Percentiles rank a stretch among this genome's conserved stretches.
Conservation (phyloP, 2,329 filamentous ascomycete species). For the Alternaria metachromatica region DNA sequence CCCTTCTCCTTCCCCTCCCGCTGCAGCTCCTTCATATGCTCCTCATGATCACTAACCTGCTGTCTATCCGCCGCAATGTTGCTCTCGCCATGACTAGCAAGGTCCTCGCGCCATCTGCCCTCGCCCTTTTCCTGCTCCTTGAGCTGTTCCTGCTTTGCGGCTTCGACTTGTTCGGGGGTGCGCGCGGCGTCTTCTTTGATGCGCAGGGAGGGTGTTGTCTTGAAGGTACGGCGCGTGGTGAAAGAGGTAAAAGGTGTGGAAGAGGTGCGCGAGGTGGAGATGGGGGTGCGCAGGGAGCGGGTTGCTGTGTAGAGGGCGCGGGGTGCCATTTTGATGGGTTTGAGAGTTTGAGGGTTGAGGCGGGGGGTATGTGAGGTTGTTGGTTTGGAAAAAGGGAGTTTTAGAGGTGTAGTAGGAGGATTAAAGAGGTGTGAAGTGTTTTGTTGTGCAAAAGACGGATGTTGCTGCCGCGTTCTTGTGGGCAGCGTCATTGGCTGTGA, state of each 20-base stretch:
- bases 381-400: accelerated
- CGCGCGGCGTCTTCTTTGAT: conserved; percentile 53
- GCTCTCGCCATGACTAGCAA: conserved; percentile 51
- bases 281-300: conserved; percentile 11
- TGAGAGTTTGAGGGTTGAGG: background rate
- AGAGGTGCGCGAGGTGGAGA: background rate
- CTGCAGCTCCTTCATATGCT: conserved; percentile 55
- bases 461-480: background rate
- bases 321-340: conserved; percentile 19
- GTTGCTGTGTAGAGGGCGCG: conserved; percentile 19
- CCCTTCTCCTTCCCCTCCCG: conserved; percentile 52
- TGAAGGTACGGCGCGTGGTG: conserved; percentile 36
- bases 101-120: conserved; percentile 53
- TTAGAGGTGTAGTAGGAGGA: background rate
- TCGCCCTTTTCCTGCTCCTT: conserved; percentile 52
- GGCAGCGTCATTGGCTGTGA: background rate
- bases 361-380: background rate
- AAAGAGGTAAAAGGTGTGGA: background rate
- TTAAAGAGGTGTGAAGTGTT: background rate
- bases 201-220: conserved; percentile 35
- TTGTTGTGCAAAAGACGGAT: conserved; percentile 2
- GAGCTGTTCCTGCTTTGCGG: conserved; percentile 54
- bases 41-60: conserved; percentile 51
- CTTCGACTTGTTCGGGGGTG: conserved; percentile 50
- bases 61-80: conserved; percentile 53